Base-by-base conservation (phyloP, 257 asterid genomes). In the Cruciata laevipes region DNA sequence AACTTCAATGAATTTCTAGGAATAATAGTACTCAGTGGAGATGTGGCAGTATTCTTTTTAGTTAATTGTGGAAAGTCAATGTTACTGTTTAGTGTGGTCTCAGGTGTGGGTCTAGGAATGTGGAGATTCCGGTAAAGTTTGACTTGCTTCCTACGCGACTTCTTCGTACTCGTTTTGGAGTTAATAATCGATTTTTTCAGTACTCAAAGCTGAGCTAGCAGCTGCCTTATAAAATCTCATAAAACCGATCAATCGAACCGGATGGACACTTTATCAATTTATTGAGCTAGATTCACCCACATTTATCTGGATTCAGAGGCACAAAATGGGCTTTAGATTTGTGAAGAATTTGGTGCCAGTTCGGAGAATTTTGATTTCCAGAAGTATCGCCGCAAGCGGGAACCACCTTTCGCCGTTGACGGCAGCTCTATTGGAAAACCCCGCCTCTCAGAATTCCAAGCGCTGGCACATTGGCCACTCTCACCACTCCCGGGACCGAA, bases 391-490 rank as follows among this genome's bases (percentile, higher is more conserved):
- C 56, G 69, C 20, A 20, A 16, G 16, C 20, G 55, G 55, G 7
- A 35, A 38, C 61, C 56, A 49, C 66, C 76, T 42, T 20, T 44
- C 9, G 47, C 75, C 78, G 44, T 67, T 72, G 31, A 10, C 24
- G 49, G 75, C 61, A 18, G 76, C 72, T 24, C 63, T 77, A 67
- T 77, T 76, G 14, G 89, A 82, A 60, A 79, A 75, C 78, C 90
- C 89, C 6, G 74, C 70, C 78, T 82, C 81, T 68, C 82, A 40
- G 70, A 65, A 77, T 69, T 84, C 73, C 21, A 80, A 83, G 76
- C 83, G 99, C 74, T 90, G 97, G 92, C 97, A 93, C 68, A 71
- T 81, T 62, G 97, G 96, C 40, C 89, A 89, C 82, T 82, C 82
- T 72, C 78, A 80, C 74, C 81, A 69, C 40, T 77, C 77, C 74